These are phyloP conservation scores for Venturia asperata DNA, from an alignment of 2,329 filamentous ascomycete genomes.

Conservation along the genomic window DNA sequence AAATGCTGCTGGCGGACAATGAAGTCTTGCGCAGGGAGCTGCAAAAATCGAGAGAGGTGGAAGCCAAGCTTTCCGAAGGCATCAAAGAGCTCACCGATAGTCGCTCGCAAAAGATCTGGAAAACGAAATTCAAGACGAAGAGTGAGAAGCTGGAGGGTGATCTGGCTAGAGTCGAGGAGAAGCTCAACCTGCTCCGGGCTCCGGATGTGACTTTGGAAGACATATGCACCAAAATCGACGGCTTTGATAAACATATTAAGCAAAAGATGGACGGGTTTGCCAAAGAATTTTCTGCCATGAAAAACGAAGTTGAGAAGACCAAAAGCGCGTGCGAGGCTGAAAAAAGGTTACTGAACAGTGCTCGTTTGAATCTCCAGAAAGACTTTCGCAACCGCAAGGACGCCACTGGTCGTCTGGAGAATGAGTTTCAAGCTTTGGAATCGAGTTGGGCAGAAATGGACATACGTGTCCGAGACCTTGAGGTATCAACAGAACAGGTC, in stretches of 20 bases:
- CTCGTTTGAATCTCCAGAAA: neutral
- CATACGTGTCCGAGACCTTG: neutral
- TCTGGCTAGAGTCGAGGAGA: neutral
- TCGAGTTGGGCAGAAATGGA: neutral
- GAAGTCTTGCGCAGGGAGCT: neutral
- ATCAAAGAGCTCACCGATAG: neutral
- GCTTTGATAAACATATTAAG: neutral
- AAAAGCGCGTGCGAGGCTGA: neutral
- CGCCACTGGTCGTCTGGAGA: neutral
- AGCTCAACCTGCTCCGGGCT: neutral
- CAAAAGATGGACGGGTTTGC: neutral
- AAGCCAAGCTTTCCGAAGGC: neutral
- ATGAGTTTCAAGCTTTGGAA: neutral
- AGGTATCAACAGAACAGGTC: neutral
- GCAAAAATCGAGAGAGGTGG: neutral
- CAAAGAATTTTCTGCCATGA: neutral
- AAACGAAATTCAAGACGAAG: neutral
- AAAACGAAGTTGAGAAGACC: neutral
- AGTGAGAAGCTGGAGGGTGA: neutral
- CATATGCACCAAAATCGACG: neutral
- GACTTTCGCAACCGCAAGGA: neutral
- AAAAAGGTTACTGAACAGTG: neutral
- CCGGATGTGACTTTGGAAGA: neutral
- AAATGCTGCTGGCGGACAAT: neutral
- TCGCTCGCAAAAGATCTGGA: neutral